Evolutionary conservation across 2,329 filamentous ascomycete genomes (phyloP).

Genomic region (Myriangium duriaei): DNA sequence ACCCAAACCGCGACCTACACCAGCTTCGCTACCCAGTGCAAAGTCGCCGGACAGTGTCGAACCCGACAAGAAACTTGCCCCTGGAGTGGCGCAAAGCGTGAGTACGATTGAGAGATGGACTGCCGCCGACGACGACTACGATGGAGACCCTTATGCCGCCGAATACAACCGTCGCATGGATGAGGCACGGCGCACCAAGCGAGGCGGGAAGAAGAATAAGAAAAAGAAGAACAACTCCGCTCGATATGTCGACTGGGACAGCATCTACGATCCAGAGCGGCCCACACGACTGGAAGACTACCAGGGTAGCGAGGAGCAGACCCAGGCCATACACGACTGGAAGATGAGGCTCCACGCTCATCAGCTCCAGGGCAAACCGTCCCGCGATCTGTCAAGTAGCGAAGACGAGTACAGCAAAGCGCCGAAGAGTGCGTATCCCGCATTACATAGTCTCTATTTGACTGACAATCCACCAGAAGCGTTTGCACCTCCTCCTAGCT

Average conservation of each 20-base stretch:
- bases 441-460: conserved; percentile 7
- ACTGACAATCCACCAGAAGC: conserved; percentile 16
- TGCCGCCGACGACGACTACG: conserved; percentile 67
- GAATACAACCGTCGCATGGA: conserved; percentile 12
- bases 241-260: conserved; percentile 57
- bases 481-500: conserved; percentile 37
- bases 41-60: conserved; percentile 15
- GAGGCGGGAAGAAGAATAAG: conserved; percentile 64
- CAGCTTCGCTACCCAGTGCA: conserved; percentile 16
- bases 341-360: conserved; percentile 69
- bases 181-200: conserved; percentile 41
- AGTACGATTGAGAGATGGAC: conserved; percentile 72
- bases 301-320: conserved; percentile 69
- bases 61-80: conserved; percentile 12
- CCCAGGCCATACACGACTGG: conserved; percentile 72
- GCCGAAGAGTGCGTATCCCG: conserved; percentile 33
- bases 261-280: conserved; percentile 72
- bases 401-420: conserved; percentile 31
- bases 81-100: conserved; percentile 23
- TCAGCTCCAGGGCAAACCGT: conserved; percentile 38
- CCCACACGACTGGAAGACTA: conserved; percentile 82
- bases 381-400: conserved; percentile 37
- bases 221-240: conserved; percentile 39
- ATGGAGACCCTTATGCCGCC: conserved; percentile 30
- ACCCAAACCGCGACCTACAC: conserved; percentile 46